Conservation (phyloP, 306 rosid species). For the Notholithocarpus densiflorus region DNA sequence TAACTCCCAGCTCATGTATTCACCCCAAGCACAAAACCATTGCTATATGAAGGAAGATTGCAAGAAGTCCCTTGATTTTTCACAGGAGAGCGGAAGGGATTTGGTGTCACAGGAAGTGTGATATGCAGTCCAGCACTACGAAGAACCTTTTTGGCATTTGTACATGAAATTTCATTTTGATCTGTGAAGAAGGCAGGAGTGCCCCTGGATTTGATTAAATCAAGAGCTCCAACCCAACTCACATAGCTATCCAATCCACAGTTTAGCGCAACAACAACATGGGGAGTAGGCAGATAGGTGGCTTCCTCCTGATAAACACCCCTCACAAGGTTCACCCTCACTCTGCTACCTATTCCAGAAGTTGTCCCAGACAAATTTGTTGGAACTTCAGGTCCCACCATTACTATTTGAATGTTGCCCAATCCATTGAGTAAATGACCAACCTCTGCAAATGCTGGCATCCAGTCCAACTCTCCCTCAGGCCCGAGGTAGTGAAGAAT, state of each 20-base stretch:
- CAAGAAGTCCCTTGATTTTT: constrained; percentile 40
- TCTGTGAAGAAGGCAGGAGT: constrained; percentile 40
- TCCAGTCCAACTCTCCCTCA: constrained; percentile 72
- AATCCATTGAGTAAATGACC: constrained; percentile 59
- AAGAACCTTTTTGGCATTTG: constrained; percentile 34
- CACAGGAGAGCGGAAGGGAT: constrained; percentile 63
- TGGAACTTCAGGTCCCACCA: constrained; percentile 53
- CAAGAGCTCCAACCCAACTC: constrained; percentile 39
- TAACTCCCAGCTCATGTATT: constrained; percentile 36
- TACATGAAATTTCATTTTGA: constrained; percentile 34
- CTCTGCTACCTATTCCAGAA: constrained; percentile 41
- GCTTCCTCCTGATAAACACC: constrained; percentile 48
- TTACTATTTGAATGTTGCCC: constrained; percentile 47
- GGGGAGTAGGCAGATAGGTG: constrained; percentile 35
- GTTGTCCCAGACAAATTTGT: constrained; percentile 38
- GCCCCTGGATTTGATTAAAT: constrained; percentile 35
- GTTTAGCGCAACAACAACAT: constrained; percentile 31
- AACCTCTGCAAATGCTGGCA: constrained; percentile 59
- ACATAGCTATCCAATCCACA: constrained; percentile 31
- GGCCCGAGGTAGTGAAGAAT: constrained; percentile 63
- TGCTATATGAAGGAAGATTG: constrained; percentile 62
- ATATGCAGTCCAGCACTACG: constrained; percentile 35
- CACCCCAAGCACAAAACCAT: constrained; percentile 60
- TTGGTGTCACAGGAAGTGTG: constrained; percentile 64
- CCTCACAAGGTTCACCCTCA: constrained; percentile 38